Base-by-base conservation (phyloP, 176 grass and related monocot species). In the Calamus simplicifolius region DNA sequence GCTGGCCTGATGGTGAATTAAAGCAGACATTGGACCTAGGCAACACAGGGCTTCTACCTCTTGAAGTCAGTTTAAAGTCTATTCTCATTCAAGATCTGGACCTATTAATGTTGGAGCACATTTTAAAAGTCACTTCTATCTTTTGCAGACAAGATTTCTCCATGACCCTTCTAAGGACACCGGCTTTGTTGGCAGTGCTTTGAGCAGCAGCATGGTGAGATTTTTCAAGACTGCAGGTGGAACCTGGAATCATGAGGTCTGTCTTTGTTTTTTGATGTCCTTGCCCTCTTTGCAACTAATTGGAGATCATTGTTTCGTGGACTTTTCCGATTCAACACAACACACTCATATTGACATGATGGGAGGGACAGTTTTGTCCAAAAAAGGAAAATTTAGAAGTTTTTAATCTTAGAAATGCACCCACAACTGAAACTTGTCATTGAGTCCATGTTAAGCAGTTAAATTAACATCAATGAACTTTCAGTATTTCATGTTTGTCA, bases 101-200 rank as follows among this genome's bases (percentile, higher is more conserved):
- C 6, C 31, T 13, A 43, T 43, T 1, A 7, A 1, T 43, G 2
- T 14, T 5, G 13, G 14, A 61, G 27, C 65, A 56, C n/a, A 25
- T 23, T 17, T 13, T 68, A 18, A 55, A 38, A 14, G 18, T 49
- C 56, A 3, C 4, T 69, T 52, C 15, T 74, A 18, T 48, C 58
- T 27, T 76, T 5, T 82, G 21, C 74, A 98, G 93, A 81, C 85
- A 69, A 88, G 93, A 56, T 97, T 97, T 77, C 80, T 98, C 38
- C 93, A 98, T 65, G 87, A 98, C 19, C 93, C 93, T 71, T 88
- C 87, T 57, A 98, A 85, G 73, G 87, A 91, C 63, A 98, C 84
- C 25, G 87, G 93, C 25, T 98, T 80, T 81, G 93, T 98, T 29
- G 81, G 87, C 1, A 80, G 79, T 62, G 93, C 93, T 71, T 66